Base-by-base conservation (phyloP, 768 basidiomycete genomes). In the Dentipellis sp. region DNA sequence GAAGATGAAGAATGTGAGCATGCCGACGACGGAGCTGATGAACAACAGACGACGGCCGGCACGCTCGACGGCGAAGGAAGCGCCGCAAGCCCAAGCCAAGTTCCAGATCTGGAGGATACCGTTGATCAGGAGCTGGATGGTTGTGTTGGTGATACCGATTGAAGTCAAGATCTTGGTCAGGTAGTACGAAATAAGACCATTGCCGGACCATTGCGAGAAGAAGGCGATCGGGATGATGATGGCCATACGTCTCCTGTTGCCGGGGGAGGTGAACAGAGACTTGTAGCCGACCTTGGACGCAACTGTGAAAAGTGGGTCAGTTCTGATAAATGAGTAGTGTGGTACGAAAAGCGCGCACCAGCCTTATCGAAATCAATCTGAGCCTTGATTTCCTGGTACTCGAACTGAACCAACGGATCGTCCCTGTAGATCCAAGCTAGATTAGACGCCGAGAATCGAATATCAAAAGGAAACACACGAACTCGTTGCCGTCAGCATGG, bases 131-230 rank as follows among this genome's bases (percentile, higher is more conserved):
- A 89, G 81, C 74, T 91, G 78, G 50, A 73, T 80, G 55, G 78
- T 76, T 9, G 76, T 67, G 62, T 79, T 71, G 11, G 78, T 81
- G 64, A 88, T 83, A 56, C 84, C 84, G 55, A 88, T 83, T 56
- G 78, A 73, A 59, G 76, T 68, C 68, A 92, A 82, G 52, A 91
- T 83, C 68, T 79, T 75, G 71, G 75, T 84, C 64, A 91, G 80
- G 74, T 91, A 91, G 75, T 85, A 90, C 7, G 86, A 88, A 52
- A 88, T 84, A 54, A 91, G 83, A 65, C 88, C 88, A 63, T 90
- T 90, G 12, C 87, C 88, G 10, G 86, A 89, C 88, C 87, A 90
- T 63, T 88, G 86, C 2, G 87, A 89, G 78, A 91, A 89, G 78
- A 86, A 86, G 49, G 86, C 87, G 55, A 91, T 73, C 49, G 84